Conservation (phyloP, 768 basidiomycete species). For the Termitomyces sp. region DNA sequence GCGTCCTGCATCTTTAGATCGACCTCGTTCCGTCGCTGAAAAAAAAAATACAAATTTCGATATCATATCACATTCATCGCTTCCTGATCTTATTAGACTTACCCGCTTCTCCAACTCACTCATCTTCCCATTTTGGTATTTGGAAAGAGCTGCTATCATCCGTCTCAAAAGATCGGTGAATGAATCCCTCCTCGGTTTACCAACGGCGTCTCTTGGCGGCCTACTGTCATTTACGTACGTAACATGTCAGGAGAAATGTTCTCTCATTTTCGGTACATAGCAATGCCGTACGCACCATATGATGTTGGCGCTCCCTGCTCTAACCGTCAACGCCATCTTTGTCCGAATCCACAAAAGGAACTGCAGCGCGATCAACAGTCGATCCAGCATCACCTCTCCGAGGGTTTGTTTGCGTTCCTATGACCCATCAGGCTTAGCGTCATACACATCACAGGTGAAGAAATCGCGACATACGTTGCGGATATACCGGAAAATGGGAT, state of each 20-base stretch:
- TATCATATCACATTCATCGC: neutral
- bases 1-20: constrained; percentile 19
- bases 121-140: neutral
- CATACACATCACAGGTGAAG: no score
- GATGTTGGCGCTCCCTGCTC: constrained; percentile 19
- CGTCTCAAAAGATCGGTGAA: neutral
- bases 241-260: neutral
- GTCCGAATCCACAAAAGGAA: constrained; percentile 17
- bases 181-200: neutral
- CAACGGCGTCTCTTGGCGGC: neutral
- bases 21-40: constrained; percentile 18
- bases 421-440: neutral
- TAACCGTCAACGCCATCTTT: constrained; percentile 20
- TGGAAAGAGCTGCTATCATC: neutral
- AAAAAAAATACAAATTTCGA: neutral
- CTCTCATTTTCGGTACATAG: neutral
- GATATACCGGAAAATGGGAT: constrained; percentile 19
- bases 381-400: neutral
- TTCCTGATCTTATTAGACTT: neutral
- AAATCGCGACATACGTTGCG: constrained; percentile 9
- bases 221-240: neutral
- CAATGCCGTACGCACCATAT: constrained; percentile 16
- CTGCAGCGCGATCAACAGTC: neutral
- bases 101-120: constrained; percentile 5
- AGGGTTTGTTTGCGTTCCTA: constrained; percentile 5